Evolutionary conservation across 2,329 filamentous ascomycete genomes (phyloP).

Genomic region (Coniochaeta hoffmannii): DNA sequence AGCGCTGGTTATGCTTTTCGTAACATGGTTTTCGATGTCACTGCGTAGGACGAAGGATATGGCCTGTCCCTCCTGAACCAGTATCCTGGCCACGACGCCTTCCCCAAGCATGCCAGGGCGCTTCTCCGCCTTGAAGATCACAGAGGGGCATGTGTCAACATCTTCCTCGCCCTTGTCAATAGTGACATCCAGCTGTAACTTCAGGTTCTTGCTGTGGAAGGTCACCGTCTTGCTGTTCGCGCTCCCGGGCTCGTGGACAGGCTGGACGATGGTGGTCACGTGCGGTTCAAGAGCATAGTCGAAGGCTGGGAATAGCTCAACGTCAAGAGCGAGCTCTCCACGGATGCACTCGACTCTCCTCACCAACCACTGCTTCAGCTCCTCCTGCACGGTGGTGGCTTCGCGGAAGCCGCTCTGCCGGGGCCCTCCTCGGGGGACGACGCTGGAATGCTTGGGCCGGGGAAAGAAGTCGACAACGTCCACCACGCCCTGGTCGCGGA

Average conservation of each 20-base stretch:
- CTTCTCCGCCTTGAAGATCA: slow-evolving; percentile 48
- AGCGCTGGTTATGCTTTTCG: slow-evolving; percentile 47
- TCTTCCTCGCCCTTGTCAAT: slow-evolving; percentile 51
- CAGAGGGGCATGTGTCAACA: slow-evolving; percentile 37
- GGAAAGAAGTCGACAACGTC: slow-evolving; percentile 72
- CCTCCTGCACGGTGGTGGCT: slow-evolving; percentile 45
- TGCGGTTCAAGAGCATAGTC: slow-evolving; percentile 61
- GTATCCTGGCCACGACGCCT: slow-evolving; percentile 54
- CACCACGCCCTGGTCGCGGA: slow-evolving; percentile 67
- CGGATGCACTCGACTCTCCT: slow-evolving; percentile 66
- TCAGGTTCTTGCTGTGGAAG: slow-evolving; percentile 51
- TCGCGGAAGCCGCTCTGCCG: slow-evolving; percentile 47
- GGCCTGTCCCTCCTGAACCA: slow-evolving; percentile 57
- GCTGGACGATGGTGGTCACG: slow-evolving; percentile 46
- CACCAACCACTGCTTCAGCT: slow-evolving; percentile 64
- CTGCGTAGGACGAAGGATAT: slow-evolving; percentile 63
- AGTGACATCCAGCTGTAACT: slow-evolving; percentile 61
- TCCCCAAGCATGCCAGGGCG: slow-evolving; percentile 48
- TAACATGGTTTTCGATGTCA: slow-evolving; percentile 50
- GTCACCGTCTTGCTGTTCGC: slow-evolving; percentile 51
- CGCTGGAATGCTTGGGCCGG: slow-evolving; percentile 51
- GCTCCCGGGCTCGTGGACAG: slow-evolving; percentile 28
- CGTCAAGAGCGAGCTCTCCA: slow-evolving; percentile 55
- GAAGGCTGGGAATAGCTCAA: slow-evolving; percentile 68
- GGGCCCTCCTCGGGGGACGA: slow-evolving; percentile 35